Base-by-base conservation (phyloP, 257 asterid species). In the Scutellaria minor region DNA sequence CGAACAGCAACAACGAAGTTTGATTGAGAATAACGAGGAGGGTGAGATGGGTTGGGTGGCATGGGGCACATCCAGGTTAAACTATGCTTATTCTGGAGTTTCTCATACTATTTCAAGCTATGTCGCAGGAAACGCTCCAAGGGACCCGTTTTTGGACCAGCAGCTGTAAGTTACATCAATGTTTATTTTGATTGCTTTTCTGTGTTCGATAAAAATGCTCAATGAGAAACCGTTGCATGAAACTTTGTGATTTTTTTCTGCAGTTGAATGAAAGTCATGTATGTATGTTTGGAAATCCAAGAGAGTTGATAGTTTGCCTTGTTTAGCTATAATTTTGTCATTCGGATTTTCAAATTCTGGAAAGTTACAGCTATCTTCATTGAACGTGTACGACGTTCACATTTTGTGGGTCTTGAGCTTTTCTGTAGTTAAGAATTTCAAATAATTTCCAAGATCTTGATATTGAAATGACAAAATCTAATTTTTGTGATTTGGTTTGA, bases 91-190 rank as follows among this genome's bases (percentile, higher is more conserved):
- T 41, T 63, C 83, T 0, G 84, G 80, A 54, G 79, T 81, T 5
- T 65, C 83, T 10, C 37, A 31, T 31, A 46, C 66, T 9, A 75
- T 70, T 63, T 53, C 75, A 0, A 78, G 83, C 7, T 64, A 72
- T 68, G 10, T 72, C 0, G 79, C 75, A 35, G 74, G 76, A 54
- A 82, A 78, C 7, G 63, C 61, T 7, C 60, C 73, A 0, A 70
- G 22, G 9, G 92, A 84, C 68, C 72, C 86, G 0, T 57, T 50
- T 46, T 44, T 78, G 72, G 85, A 86, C 70, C 85, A 84, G 77
- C 77, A 67, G 76, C 53, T 78, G 71, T 86, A 74, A 80, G 48
- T 64, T 27, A 9, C 18, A 24, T 46, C 39, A 41, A 14, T 45
- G 45, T 37, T 42, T 8, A 5, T 41, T 57, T 15, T 8, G 5